A percentile compares a stretch with the other conserved stretches of the same genome.
These are phyloP conservation scores for Penicillium subrubescens DNA, from an alignment of 495 filamentous ascomycete species.

Conservation along the genomic window DNA sequence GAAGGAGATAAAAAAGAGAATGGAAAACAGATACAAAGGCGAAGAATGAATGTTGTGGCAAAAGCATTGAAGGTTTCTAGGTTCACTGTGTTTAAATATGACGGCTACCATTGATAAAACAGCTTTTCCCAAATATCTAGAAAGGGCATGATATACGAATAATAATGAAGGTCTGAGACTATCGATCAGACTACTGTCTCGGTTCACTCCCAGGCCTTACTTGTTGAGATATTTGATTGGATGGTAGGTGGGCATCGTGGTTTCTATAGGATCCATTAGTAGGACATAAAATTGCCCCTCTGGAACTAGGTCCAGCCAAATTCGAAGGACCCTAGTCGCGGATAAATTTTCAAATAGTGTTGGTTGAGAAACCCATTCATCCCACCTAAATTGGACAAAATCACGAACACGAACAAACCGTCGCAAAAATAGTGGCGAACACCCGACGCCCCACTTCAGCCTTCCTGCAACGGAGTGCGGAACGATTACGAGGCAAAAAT, in stretches of 20 bases:
- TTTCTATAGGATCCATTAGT: background rate
- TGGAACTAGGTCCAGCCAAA: background rate
- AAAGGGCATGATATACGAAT: background rate
- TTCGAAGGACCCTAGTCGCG: background rate
- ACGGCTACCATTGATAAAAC: background rate
- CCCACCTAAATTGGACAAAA: background rate
- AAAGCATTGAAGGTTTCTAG: background rate
- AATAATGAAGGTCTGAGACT: background rate
- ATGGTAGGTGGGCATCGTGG: background rate
- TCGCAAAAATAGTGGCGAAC: background rate
- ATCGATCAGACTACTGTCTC: background rate
- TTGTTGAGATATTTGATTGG: background rate
- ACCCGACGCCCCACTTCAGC: background rate
- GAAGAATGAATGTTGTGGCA: background rate
- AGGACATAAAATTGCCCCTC: background rate
- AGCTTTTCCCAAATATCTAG: background rate
- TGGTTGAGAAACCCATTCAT: background rate
- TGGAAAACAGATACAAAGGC: background rate
- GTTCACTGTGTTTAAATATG: background rate
- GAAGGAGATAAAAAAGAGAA: background rate
- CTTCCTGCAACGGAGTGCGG: conserved; percentile 4
- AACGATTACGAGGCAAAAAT: conserved; percentile 18
- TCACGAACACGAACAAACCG: conserved; percentile 1
- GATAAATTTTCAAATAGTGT: background rate
- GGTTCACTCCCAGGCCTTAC: background rate